phyloP scores from a whole-genome alignment of 2,329 filamentous ascomycete species.

The Emergomyces africanus region DNA sequence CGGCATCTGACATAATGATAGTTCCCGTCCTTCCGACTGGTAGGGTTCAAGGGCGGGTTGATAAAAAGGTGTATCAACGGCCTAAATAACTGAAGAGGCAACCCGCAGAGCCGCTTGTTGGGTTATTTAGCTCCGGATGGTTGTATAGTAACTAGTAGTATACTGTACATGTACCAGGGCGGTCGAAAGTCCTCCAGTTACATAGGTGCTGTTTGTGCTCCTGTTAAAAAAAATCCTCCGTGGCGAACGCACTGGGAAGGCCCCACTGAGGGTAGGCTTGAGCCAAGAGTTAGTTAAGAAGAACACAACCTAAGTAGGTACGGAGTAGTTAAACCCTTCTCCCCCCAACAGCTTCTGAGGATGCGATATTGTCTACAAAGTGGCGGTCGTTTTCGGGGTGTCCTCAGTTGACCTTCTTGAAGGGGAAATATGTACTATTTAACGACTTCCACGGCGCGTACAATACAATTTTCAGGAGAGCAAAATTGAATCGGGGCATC shows the following conservation, averaged over 20 bases:
- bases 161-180: no score
- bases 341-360: not conserved
- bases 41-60: not conserved
- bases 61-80: not conserved
- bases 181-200: not conserved
- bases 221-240: no score
- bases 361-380: not conserved
- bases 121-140: not conserved
- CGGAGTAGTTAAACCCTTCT: not conserved
- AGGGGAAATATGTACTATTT: no score
- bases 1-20: conserved; percentile 1
- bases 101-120: not conserved
- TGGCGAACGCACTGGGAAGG: not conserved
- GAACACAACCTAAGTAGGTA: no score
- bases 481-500: not conserved
- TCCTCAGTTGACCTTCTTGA: not conserved
- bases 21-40: not conserved
- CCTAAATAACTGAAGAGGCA: not conserved
- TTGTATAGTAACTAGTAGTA: no score
- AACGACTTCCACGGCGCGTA: not conserved
- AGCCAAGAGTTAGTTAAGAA: not conserved
- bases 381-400: not conserved
- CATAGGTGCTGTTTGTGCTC: no score
- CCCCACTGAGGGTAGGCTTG: not conserved
- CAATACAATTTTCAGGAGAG: not conserved